These are phyloP conservation scores for Pestalotiopsis sp. DNA, from an alignment of 2,329 filamentous ascomycete species.

Conservation along the genomic window DNA sequence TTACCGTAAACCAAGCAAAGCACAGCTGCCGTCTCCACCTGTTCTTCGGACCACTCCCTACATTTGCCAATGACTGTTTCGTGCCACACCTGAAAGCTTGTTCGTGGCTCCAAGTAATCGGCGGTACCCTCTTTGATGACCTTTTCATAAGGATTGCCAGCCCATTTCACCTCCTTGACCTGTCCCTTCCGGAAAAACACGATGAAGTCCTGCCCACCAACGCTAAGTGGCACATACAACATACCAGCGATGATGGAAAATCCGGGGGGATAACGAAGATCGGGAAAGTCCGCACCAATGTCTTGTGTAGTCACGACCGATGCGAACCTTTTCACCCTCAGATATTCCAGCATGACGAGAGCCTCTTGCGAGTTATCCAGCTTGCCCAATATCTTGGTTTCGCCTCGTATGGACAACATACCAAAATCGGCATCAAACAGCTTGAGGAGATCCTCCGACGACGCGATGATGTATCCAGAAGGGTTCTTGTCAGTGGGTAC, in stretches of 20 bases:
- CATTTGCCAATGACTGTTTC: slow-evolving; percentile 83
- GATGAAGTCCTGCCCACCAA: slow-evolving; percentile 80
- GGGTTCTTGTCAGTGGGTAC: slow-evolving; percentile 80
- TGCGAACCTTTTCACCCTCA: slow-evolving; percentile 74
- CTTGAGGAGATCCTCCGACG: slow-evolving; percentile 80
- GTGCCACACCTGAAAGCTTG: slow-evolving; percentile 79
- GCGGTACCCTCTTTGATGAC: slow-evolving; percentile 71
- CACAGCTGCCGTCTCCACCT: slow-evolving; percentile 86
- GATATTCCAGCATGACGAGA: slow-evolving; percentile 81
- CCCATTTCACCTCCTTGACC: slow-evolving; percentile 79
- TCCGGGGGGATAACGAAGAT: slow-evolving; percentile 77
- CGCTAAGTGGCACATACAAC: slow-evolving; percentile 79
- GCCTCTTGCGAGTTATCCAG: slow-evolving; percentile 80
- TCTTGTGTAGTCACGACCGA: slow-evolving; percentile 81
- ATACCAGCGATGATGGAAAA: slow-evolving; percentile 79
- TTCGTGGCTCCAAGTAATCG: slow-evolving; percentile 75
- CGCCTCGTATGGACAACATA: slow-evolving; percentile 80
- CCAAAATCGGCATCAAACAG: slow-evolving; percentile 89
- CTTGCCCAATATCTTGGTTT: slow-evolving; percentile 82
- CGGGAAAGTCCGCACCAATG: slow-evolving; percentile 75
- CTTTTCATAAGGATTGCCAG: slow-evolving; percentile 85
- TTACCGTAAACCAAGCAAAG: slow-evolving; percentile 85
- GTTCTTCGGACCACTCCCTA: slow-evolving; percentile 86
- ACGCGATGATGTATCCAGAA: slow-evolving; percentile 87
- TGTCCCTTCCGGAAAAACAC: slow-evolving; percentile 86